phyloP scores from a whole-genome alignment of 257 asterid species.

The Apocynum venetum region DNA sequence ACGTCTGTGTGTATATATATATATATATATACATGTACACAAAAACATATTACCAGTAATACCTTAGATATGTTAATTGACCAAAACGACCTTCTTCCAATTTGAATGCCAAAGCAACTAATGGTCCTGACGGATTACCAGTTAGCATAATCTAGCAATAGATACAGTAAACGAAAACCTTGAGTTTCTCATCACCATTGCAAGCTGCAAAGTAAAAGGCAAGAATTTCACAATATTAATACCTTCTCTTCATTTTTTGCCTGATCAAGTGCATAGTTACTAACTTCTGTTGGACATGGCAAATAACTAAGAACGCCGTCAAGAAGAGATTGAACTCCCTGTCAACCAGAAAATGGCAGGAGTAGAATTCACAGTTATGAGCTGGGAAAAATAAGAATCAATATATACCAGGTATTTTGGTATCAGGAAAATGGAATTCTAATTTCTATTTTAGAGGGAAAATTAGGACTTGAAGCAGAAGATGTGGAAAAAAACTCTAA shows the following conservation, averaged over 20 bases:
- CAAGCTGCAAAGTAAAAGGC: conserved; percentile 3
- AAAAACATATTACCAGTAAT: conserved; percentile 10
- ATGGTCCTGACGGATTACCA: conserved; percentile 87
- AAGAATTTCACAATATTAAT: conserved; percentile 13
- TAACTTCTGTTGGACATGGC: conserved; percentile 89
- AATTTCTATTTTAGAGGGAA: neutral
- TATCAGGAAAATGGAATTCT: neutral
- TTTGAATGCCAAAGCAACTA: conserved; percentile 97
- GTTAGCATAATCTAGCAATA: conserved; percentile 60
- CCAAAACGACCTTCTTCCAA: conserved; percentile 96
- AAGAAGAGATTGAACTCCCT: conserved; percentile 97
- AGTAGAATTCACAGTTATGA: conserved; percentile 6
- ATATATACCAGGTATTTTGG: neutral
- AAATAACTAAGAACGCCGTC: conserved; percentile 92
- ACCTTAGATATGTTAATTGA: conserved; percentile 93
- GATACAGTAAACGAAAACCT: conserved; percentile 17
- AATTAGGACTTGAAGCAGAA: neutral
- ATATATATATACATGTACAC: too few relatives aligned
- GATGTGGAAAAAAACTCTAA: neutral
- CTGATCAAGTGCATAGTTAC: conserved; percentile 87
- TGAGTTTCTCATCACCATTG: neutral
- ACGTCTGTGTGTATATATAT: too few relatives aligned
- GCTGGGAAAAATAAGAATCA: neutral
- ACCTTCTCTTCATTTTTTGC: conserved; percentile 92
- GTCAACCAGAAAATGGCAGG: conserved; percentile 25